These are phyloP conservation scores for Chaetothyriales sp. DNA, from an alignment of 2,329 filamentous ascomycete genomes.

Conservation along the genomic window DNA sequence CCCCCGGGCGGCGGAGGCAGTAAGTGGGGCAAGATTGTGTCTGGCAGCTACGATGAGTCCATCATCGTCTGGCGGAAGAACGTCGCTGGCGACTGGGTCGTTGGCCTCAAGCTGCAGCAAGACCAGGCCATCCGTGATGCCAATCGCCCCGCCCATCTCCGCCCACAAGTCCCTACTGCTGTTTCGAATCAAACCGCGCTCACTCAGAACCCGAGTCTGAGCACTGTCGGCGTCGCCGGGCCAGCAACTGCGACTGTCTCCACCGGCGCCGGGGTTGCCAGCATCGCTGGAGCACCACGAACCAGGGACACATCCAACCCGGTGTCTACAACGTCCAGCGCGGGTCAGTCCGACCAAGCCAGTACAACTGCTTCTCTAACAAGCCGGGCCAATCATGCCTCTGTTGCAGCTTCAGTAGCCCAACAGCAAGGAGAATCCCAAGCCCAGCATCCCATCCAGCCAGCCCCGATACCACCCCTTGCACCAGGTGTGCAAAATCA, in stretches of 20 bases:
- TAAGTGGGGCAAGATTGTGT: constrained; percentile 85
- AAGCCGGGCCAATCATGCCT: neutral
- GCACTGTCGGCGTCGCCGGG: neutral
- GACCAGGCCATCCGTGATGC: constrained; percentile 25
- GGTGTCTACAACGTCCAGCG: neutral
- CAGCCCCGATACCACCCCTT: neutral
- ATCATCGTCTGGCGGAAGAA: constrained; percentile 92
- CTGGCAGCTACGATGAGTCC: constrained; percentile 87
- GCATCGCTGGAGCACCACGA: constrained; percentile 2
- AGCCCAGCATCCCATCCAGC: neutral
- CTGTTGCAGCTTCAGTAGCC: neutral
- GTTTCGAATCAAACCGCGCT: neutral
- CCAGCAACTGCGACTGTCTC: neutral
- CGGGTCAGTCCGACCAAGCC: neutral
- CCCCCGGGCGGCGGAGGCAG: constrained; percentile 84
- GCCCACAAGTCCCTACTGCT: neutral
- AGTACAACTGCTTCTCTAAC: constrained; percentile 1
- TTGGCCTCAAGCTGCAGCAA: constrained; percentile 59
- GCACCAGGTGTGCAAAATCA: constrained; percentile 1
- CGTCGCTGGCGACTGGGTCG: constrained; percentile 69
- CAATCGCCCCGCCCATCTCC: neutral
- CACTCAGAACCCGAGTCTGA: neutral
- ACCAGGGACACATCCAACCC: neutral
- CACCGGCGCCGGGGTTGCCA: neutral
- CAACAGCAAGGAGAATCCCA: constrained; percentile 1